phyloP scores from a whole-genome alignment of 495 filamentous ascomycete genomes.

The Lasiosphaeris hirsuta region DNA sequence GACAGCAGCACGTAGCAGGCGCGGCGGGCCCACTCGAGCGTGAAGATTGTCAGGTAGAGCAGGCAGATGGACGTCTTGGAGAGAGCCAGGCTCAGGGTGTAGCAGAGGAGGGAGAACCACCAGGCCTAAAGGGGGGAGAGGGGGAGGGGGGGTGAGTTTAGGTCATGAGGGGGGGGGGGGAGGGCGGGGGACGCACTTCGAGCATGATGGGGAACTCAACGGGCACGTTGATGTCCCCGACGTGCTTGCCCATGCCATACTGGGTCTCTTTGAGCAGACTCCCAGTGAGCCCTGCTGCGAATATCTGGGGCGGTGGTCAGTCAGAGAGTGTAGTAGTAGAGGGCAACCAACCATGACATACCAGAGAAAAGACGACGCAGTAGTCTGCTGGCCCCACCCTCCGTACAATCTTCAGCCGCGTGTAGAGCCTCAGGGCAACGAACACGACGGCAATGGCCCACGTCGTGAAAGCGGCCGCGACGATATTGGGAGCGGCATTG shows the following conservation, averaged over 20 bases:
- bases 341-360: conserved; percentile 5
- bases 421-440: conserved; percentile 21
- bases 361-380: conserved; percentile 18
- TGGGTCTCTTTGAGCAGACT: conserved; percentile 9
- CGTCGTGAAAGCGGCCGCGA: conserved; percentile 8
- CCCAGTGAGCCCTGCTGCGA: conserved; percentile 4
- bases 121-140: conserved; percentile 10
- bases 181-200: conserved; percentile 10
- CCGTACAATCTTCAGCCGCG: conserved; percentile 19
- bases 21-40: conserved; percentile 19
- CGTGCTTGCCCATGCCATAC: conserved; percentile 24
- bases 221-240: conserved; percentile 14
- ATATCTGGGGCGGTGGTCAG: conserved; percentile 13
- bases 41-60: conserved; percentile 30
- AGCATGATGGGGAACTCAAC: conserved; percentile 3
- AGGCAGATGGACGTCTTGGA: conserved; percentile 30
- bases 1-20: conserved; percentile 17
- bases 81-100: conserved; percentile 19
- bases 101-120: conserved; percentile 23
- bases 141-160: neutral
- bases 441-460: conserved; percentile 23
- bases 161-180: neutral
- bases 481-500: conserved; percentile 13
- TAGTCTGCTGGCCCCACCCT: conserved; percentile 19
- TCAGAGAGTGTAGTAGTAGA: too few relatives aligned